Evolutionary conservation across 441 rosid genomes (phyloP), one percentile per base, ranked within the genome.

Genomic region (Eutrema salsugineum): DNA sequence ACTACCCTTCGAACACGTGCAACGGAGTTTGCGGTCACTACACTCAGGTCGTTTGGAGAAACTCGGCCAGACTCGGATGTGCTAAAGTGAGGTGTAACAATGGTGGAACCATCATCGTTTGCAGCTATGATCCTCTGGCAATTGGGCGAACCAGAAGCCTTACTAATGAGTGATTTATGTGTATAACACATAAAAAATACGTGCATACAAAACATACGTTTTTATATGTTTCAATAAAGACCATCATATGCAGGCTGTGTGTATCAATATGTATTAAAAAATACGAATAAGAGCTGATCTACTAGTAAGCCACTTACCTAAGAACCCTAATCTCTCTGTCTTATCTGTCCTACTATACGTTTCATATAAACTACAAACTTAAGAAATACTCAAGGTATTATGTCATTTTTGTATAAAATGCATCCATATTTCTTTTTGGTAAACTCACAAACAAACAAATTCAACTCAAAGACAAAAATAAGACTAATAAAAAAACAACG

Each of bases 21-120:
- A 66, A 61, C 3, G 42, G 66, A 10, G 42, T 3, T 1, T 82
- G 85, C 22, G 32, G 60, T 17, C 82, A 82, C 11, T 79, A 79
- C 28, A 78, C 84, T 55, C 84, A 81, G 42, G 78, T 81, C 1
- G 78, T 81, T 32, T 82, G 83, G 83, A 47, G 63, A 42, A 69
- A 67, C 2, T 79, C 83, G 2, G 62, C 39, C 59, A 77, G 64
- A 47, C n/a, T 79, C 1, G 85, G 85, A 20, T 79, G 83, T 63
- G 81, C 35, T 5, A 76, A 70, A 63, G 79, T 16, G 19, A 53
- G 55, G 60, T 82, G 85, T 36, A 39, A 50, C 33, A 63, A 36
- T 63, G 81, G 81, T 22, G 81, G 81, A 38, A 61, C 79, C 20
- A n/a, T 79, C 22, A 40, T 77, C 5, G 1, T 5, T 30, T 82